Percentiles rank a stretch among this genome's conserved stretches.
These are phyloP conservation scores for Saccharomycopsis sp. DNA, from an alignment of 805 yeast species.

Conservation along the genomic window DNA sequence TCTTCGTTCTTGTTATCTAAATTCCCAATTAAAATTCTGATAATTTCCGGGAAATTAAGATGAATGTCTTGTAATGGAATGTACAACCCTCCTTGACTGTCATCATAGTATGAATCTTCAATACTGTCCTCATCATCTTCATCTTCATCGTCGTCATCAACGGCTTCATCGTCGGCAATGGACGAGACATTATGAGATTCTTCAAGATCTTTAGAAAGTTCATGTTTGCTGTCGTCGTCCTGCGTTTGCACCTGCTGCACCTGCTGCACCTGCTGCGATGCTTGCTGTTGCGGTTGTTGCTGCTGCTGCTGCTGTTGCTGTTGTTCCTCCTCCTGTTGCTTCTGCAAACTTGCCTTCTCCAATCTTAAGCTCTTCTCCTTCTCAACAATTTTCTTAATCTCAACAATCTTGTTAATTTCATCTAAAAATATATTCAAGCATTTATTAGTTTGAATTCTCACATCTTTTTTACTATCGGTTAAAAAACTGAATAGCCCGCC, in stretches of 20 bases:
- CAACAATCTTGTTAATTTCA: constrained; percentile 73
- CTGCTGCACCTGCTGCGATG: neutral
- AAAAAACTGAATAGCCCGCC: constrained; percentile 77
- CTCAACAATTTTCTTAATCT: constrained; percentile 50
- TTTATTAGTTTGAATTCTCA: constrained; percentile 76
- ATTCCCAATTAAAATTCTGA: constrained; percentile 75
- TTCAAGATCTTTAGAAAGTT: neutral
- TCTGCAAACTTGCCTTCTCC: constrained; percentile 21
- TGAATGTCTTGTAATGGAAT: constrained; percentile 76
- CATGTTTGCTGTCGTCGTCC: neutral
- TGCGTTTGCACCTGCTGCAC: neutral
- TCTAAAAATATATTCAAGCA: constrained; percentile 67
- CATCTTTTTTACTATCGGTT: constrained; percentile 80
- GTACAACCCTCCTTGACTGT: constrained; percentile 47
- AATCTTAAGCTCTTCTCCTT: constrained; percentile 24
- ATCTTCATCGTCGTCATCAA: constrained; percentile 23
- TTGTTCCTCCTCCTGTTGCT: constrained; percentile 8
- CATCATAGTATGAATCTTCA: constrained; percentile 25
- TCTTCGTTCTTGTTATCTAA: constrained; percentile 64
- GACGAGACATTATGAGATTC: neutral
- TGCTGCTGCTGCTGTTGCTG: neutral
- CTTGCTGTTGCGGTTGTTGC: neutral
- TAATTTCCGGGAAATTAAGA: constrained; percentile 71
- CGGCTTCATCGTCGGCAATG: constrained; percentile 5
- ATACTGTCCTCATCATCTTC: constrained; percentile 23